Evolutionary conservation across 129 eudicot species (phyloP).

Genomic region (Centaurea solstitialis): DNA sequence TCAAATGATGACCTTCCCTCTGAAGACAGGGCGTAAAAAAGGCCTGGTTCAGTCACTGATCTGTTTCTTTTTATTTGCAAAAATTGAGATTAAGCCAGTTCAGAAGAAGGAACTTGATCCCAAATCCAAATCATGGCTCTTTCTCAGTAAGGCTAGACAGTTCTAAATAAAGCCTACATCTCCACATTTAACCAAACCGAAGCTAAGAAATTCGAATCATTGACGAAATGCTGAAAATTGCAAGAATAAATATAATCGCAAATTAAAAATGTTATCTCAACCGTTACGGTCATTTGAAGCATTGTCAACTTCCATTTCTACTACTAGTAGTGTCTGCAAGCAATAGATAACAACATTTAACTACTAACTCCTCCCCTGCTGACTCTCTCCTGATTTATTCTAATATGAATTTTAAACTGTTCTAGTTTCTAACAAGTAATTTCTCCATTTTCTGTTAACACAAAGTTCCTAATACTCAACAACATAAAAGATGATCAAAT

Average conservation of each 20-base stretch:
- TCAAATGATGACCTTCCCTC: not conserved
- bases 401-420: not conserved
- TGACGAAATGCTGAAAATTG: not conserved
- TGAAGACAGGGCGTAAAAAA: not conserved
- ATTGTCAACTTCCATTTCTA: not conserved
- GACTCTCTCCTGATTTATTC: not conserved
- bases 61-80: not conserved
- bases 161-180: not conserved
- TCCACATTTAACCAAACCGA: not conserved
- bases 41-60: conserved; percentile 3
- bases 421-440: not conserved
- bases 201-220: not conserved
- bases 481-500: not conserved
- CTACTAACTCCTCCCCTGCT: not conserved
- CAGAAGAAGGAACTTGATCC: not conserved
- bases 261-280: not conserved
- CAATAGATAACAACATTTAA: not conserved
- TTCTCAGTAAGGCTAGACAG: not conserved
- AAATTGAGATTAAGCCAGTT: not conserved
- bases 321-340: not conserved
- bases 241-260: not conserved
- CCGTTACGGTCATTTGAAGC: not conserved
- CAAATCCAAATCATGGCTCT: not conserved
- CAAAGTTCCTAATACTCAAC: not conserved
- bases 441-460: not conserved